Percentiles rank a stretch among this genome's conserved stretches.
Evolutionary conservation across 2,329 filamentous ascomycete genomes (phyloP).

Genomic region (Paecilomyces dactylethromorphus): DNA sequence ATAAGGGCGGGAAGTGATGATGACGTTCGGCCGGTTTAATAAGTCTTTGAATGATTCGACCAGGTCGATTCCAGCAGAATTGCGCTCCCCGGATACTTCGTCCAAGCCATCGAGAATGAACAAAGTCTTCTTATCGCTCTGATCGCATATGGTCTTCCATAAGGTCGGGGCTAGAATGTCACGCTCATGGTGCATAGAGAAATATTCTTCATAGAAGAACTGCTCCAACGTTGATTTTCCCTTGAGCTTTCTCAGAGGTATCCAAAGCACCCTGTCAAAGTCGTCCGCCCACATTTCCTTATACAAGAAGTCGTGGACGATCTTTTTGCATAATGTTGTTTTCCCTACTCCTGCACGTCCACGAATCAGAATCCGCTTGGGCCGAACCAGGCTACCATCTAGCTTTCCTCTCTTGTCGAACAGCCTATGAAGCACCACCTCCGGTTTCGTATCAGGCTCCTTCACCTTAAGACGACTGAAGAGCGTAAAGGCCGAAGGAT

Average conservation of each 20-base stretch:
- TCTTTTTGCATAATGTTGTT: constrained; percentile 37
- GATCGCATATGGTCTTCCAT: background rate
- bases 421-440: constrained; percentile 14
- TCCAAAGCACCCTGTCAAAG: background rate
- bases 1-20: constrained; percentile 37
- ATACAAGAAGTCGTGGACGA: constrained; percentile 26
- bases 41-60: constrained; percentile 20
- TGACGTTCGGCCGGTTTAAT: constrained; percentile 27
- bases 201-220: background rate
- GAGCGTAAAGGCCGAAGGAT: constrained; percentile 20
- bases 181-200: background rate
- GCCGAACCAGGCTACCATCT: constrained; percentile 8
- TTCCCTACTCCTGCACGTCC: constrained; percentile 34
- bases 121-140: background rate
- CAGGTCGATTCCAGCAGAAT: constrained; percentile 7
- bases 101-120: constrained; percentile 34
- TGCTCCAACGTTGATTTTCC: background rate
- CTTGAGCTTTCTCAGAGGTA: background rate
- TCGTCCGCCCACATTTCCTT: background rate
- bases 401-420: constrained; percentile 19
- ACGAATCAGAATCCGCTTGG: constrained; percentile 29
- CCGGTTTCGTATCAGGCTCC: constrained; percentile 10
- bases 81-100: constrained; percentile 27
- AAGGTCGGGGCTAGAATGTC: background rate
- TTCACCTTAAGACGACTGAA: constrained; percentile 20